phyloP scores from a whole-genome alignment of 768 basidiomycete species.

The Candolleomyces eurysporus region DNA sequence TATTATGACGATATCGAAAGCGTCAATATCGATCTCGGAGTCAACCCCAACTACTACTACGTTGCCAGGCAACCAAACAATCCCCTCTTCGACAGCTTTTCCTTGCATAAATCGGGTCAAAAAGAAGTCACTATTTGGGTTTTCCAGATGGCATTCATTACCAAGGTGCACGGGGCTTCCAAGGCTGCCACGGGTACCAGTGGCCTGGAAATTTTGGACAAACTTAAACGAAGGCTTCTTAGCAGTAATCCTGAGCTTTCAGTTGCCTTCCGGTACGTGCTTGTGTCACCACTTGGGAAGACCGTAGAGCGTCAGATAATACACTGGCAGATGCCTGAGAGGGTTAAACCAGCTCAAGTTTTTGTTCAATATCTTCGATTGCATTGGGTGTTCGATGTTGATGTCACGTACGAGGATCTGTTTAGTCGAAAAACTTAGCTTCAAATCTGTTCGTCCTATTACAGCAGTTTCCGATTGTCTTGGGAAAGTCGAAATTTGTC shows the following conservation, averaged over 20 bases:
- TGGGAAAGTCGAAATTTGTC: too few species aligned
- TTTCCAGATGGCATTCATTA: background rate
- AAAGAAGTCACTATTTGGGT: background rate
- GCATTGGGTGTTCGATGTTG: too few species aligned
- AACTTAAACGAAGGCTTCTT: background rate
- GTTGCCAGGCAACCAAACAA: background rate
- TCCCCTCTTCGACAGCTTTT: background rate
- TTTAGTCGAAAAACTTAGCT: too few species aligned
- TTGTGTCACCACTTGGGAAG: background rate
- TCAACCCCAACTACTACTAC: background rate
- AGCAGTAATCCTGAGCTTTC: background rate
- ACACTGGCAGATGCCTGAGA: background rate
- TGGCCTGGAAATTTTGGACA: background rate
- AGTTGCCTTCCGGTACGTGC: background rate
- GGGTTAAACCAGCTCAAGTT: background rate
- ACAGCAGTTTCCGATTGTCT: too few species aligned
- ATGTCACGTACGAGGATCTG: too few species aligned
- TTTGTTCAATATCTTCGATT: background rate
- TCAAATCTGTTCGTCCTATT: too few species aligned
- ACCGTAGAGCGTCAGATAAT: background rate
- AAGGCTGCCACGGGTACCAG: too few species aligned
- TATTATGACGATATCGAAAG: background rate
- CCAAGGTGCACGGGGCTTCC: background rate
- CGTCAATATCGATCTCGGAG: background rate
- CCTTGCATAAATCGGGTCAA: background rate